Base-by-base conservation (phyloP, 805 yeast genomes). In the Zygoascus flipseniorum region DNA sequence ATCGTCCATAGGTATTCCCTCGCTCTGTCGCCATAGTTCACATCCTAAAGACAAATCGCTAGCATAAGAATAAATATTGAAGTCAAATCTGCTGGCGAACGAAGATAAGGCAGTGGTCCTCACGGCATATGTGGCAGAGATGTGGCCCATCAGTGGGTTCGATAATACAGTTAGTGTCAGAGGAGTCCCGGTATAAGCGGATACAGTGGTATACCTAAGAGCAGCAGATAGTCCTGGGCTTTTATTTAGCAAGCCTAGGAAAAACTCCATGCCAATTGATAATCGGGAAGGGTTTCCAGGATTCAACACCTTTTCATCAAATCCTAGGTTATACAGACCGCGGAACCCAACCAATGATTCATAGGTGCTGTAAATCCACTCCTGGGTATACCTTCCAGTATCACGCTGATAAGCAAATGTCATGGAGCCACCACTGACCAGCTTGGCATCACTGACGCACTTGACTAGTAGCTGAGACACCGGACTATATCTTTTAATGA, bases 171-270 rank as follows among this genome's bases (percentile, higher is more conserved):
- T 86, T 76, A 93, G 78, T 0, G 96, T 86, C 57, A 90, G 70
- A 0, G 99, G 99, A 57, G 88, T 85, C 2, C 95, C 95, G 0
- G 96, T 86, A 44, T 86, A 80, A 0, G 93, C 82, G 0, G 96
- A 82, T 56, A 87, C 83, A 0, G 97, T 87, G 0, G 92, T 78
- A 66, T 93, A 92, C 46, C 97, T 71, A 48, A 89, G 66, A 0
- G 95, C 92, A 1, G 95, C 80, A 0, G 96, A 87, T 18, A 90
- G 51, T 0, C 97, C 98, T 0, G 97, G 97, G 55, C 92, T 83
- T 77, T 88, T 84, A 47, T 86, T 84, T 46, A 77, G 67, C 0
- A 89, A 80, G 1, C 96, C 96, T 60, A 85, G 86, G 92, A 96
- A 93, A 3, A 89, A 58, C 69, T 93, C 99, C 9, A 85, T 79